These are phyloP conservation scores for Entonaema liquescens DNA, from an alignment of 495 filamentous ascomycete genomes.

Conservation along the genomic window DNA sequence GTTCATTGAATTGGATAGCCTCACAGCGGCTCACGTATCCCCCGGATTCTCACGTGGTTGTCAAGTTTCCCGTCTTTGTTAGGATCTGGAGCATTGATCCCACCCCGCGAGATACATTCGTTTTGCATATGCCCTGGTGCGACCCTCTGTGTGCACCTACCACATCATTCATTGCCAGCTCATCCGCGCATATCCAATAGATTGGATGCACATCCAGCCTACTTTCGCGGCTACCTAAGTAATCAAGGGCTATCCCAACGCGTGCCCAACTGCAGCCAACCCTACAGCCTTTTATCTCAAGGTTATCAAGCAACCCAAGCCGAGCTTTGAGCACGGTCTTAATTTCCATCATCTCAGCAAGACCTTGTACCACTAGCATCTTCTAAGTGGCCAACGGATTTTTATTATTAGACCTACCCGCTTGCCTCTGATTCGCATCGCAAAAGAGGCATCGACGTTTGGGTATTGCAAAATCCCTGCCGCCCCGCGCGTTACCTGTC, in stretches of 20 bases:
- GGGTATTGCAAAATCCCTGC: conserved; percentile 44
- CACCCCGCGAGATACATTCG: conserved; percentile 63
- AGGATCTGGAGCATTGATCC: conserved; percentile 56
- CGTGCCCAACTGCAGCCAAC: conserved; percentile 53
- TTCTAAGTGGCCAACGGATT: conserved; percentile 37
- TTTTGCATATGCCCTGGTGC: conserved; percentile 67
- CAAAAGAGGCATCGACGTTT: conserved; percentile 35
- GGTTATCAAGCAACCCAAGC: conserved; percentile 40
- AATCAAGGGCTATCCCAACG: conserved; percentile 52
- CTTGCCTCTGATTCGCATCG: conserved; percentile 43
- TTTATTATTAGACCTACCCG: conserved; percentile 34
- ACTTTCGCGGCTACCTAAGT: conserved; percentile 60
- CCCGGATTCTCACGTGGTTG: conserved; percentile 57
- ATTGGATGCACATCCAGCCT: conserved; percentile 63
- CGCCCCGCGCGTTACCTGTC: conserved; percentile 43
- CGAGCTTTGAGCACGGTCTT: conserved; percentile 42
- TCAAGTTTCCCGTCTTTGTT: conserved; percentile 46
- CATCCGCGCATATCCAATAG: conserved; percentile 67
- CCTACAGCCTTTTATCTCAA: conserved; percentile 46
- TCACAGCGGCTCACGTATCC: conserved; percentile 45
- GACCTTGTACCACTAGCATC: conserved; percentile 35
- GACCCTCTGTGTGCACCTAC: conserved; percentile 61
- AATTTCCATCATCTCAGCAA: conserved; percentile 45
- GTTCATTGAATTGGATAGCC: conserved; percentile 40
- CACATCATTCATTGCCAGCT: conserved; percentile 64